Base-by-base conservation (phyloP, 2,329 filamentous ascomycete genomes). In the Sporothrix protearum region DNA sequence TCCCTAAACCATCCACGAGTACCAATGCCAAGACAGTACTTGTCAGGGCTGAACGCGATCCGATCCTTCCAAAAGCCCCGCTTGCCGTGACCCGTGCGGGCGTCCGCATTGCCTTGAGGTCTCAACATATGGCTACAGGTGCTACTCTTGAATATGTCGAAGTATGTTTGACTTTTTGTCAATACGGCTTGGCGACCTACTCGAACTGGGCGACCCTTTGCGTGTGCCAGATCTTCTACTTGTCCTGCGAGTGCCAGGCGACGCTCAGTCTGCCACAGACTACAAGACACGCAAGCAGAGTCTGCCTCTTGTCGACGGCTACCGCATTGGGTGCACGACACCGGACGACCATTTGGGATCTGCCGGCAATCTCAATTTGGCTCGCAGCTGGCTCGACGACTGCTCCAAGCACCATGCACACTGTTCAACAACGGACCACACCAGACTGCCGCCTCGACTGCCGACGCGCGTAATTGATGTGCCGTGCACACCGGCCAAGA, bases 401-500 rank as follows among this genome's bases (percentile, higher is more conserved):
- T 72, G 71, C 25, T 36, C 22, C 6, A 22, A 33, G 12, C 2
- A 25, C 14, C 30, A 45, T 4, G n/a, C 16, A 5, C 66, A 69
- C 53, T 55, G 66, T 30, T 57, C 49, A 16, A 47, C 33, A n/a
- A 47, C 47, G 16, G 36, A 36, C 0, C 12, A 39, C 22, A 39
- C 36, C 19, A 36, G 25, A 25, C 36, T 42, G n/a, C 67, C 67
- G 12, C 71, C 67, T 1, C 16, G 39, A 7, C 57, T 72, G 25
- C 71, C 71, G 1, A 72, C 66, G 0, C 47, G 71, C 1, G 71
- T 72, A 14, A 25, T 72, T 2, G 71, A 72, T 19, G 71, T 72
- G 2, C 22, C 36, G 2, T 12, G 25, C 7, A 28, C 49, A 12
- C 71, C 71, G 1, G 47, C 57, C 5, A 42, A 36, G 14, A 64